Percentiles rank a stretch among this genome's conserved stretches.
These are phyloP conservation scores for Zymoseptoria brevis DNA, from an alignment of 2,329 filamentous ascomycete genomes.

Conservation along the genomic window DNA sequence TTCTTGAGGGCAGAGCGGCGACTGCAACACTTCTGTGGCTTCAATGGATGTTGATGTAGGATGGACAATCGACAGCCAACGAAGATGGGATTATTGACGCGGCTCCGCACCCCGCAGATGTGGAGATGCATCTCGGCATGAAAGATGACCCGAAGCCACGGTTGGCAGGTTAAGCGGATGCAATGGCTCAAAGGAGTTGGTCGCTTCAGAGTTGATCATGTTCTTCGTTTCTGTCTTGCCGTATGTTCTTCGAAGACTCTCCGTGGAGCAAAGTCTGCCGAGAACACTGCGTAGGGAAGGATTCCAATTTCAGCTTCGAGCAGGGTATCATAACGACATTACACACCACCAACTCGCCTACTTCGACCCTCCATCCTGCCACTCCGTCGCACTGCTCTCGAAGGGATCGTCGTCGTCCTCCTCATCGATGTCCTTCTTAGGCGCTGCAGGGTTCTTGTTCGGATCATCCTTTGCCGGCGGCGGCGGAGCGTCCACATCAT, in stretches of 20 bases:
- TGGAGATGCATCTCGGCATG: neutral
- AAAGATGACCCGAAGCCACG: neutral
- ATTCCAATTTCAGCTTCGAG: too few relatives aligned
- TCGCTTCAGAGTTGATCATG: too few relatives aligned
- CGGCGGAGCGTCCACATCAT: slow-evolving; percentile 30
- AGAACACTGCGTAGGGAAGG: too few relatives aligned
- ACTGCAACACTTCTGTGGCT: neutral
- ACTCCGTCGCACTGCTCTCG: slow-evolving; percentile 24
- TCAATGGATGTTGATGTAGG: slow-evolving; percentile 8
- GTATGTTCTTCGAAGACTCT: too few relatives aligned
- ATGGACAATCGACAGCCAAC: slow-evolving; percentile 4
- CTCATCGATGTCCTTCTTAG: slow-evolving; percentile 2
- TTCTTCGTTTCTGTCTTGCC: too few relatives aligned
- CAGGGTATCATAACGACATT: slow-evolving; percentile 5
- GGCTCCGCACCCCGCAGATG: neutral
- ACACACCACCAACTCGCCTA: neutral
- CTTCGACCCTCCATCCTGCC: slow-evolving; percentile 15
- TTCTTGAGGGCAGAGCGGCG: slow-evolving; percentile 68
- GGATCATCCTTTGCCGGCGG: slow-evolving; percentile 23
- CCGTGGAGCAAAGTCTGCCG: too few relatives aligned
- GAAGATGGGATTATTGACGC: slow-evolving; percentile 10
- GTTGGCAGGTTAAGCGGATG: neutral
- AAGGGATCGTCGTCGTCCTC: slow-evolving; percentile 9
- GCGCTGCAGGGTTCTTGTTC: slow-evolving; percentile 3
- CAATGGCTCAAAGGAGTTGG: too few relatives aligned